Base-by-base conservation (phyloP, 2,329 filamentous ascomycete genomes). In the Microsporum audouinii region DNA sequence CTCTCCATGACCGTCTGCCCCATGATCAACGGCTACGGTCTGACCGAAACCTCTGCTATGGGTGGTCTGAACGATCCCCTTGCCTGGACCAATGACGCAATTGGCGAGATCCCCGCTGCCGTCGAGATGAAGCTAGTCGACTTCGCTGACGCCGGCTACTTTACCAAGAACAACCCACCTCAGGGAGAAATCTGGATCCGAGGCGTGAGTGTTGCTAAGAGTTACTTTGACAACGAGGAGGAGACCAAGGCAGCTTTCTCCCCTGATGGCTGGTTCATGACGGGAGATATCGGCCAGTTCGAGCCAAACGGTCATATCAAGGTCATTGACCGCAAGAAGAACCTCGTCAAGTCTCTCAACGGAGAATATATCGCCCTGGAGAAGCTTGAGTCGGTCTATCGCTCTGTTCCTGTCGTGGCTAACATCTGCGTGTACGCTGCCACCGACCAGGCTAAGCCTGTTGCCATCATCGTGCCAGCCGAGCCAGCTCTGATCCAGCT, bases 291-390 rank as follows among this genome's bases (percentile, higher is more conserved):
- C 66, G 89, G 85, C 69, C 84, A 86, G 65, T 81, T 99, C 33
- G 94, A 99, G 74, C 85, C 85, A 66, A 76, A 89, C 71, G 94
- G 94, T 64, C 89, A 91, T 64, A 87, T 97, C 79, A 86, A 84
- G 75, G 95, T 99, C 74, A 87, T 99, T 68, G 94, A 99, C 75
- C 91, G 94, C 69, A 87, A 91, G 78, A 99, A 99, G 87, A 97
- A 97, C 76, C 89, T 99, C n/a, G 84, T 99, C 72, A 99, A 99
- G 82, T 84, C 97, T 60, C 87, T 92, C 0, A 94, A 99, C 75
- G 94, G 94, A 72, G 94, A 99, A 78, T 99, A 99, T 77, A 90
- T 99, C 69, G 96, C 91, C 1, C 94, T 94, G 8, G 94, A 99
- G 78, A 89, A 91, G 62, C 89, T 99, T 70, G 94, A 99, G 79